phyloP scores from a whole-genome alignment of 192 early-diverging fungal genomes.

The Chytriomyces sp. region DNA sequence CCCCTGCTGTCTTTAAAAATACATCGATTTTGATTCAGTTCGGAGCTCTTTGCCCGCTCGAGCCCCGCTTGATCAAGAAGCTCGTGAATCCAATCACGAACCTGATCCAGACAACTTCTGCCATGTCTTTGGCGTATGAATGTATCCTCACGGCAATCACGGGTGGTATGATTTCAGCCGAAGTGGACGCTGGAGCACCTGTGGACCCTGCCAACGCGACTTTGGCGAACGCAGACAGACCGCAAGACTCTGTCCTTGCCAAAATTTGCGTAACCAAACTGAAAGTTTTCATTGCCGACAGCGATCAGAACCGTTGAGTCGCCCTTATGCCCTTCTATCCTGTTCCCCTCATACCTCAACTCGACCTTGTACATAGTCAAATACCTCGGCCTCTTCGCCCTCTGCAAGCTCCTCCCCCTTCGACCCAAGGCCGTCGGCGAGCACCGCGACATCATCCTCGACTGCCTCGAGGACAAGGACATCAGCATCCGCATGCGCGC shows the following conservation, averaged over 20 bases:
- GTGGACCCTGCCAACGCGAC: constrained; percentile 5
- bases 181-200: constrained; percentile 43
- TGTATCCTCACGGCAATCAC: constrained; percentile 91
- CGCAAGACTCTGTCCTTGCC: constrained; percentile 61
- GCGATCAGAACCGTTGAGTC: constrained; percentile 87
- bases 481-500: constrained; percentile 88
- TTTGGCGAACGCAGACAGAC: constrained; percentile 39
- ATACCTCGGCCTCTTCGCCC: constrained; percentile 87
- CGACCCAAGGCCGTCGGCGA: constrained; percentile 82
- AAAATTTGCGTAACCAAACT: constrained; percentile 83
- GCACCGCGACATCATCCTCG: constrained; percentile 80
- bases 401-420: constrained; percentile 80
- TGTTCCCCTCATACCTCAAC: neutral
- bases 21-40: constrained; percentile 56
- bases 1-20: constrained; percentile 9
- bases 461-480: constrained; percentile 91
- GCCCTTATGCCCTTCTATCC: neutral
- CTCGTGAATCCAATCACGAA: constrained; percentile 80
- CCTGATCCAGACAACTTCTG: constrained; percentile 83
- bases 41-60: constrained; percentile 85
- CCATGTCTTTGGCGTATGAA: constrained; percentile 98
- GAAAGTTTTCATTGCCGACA: constrained; percentile 76
- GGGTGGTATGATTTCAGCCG: constrained; percentile 80
- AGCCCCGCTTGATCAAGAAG: constrained; percentile 92
- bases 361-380: constrained; percentile 59